Base-by-base conservation (phyloP, 2,329 filamentous ascomycete species). In the Diplodia scrobiculata region DNA sequence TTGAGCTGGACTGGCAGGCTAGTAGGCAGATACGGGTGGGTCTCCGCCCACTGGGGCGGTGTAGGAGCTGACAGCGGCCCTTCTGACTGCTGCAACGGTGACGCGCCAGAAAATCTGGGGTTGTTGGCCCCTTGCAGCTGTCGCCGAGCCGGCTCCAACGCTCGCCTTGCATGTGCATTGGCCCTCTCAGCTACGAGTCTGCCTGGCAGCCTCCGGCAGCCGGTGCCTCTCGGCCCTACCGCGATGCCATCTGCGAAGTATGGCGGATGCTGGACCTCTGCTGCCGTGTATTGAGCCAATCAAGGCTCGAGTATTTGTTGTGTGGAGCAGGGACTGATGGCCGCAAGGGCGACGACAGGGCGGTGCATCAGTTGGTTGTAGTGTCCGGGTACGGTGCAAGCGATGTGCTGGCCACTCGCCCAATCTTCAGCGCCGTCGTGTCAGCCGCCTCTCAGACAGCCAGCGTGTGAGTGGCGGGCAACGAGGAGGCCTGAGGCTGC, bases 51-150 rank as follows among this genome's bases (percentile, higher is more conserved):
- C 48, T 25, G 14, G 48, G 34, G 60, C 47, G 60, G 48, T 63
- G 60, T 63, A 21, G 10, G 58, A 25, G 60, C 48, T 63, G 60
- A 52, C 60, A 53, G 25, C 60, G 19, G 47, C 13, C 32, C 13
- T 38, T 38, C 52, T 38, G 32, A 50, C 34, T 62, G 58, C 58
- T 32, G 32, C 47, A 10, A 13, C 25, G 36, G 19, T 53, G 60
- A 63, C 47, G 52, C 60, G 48, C 50, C 29, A 34, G 64, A 52
- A 66, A 66, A 66, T 66, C 64, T 60, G 64, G 64, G 64, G 64
- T 66, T 66, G 50, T 25, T 32, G 29, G 7, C 32, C 27, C 27
- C 27, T 47, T 62, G 58, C 41, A 21, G 34, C 52, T 36, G 36
- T n/a, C 29, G 53, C 41, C 41, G 36, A 47, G 51, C 58, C 54